These are phyloP conservation scores for Lactarius hengduanensis DNA, from an alignment of 768 basidiomycete genomes.

Conservation along the genomic window DNA sequence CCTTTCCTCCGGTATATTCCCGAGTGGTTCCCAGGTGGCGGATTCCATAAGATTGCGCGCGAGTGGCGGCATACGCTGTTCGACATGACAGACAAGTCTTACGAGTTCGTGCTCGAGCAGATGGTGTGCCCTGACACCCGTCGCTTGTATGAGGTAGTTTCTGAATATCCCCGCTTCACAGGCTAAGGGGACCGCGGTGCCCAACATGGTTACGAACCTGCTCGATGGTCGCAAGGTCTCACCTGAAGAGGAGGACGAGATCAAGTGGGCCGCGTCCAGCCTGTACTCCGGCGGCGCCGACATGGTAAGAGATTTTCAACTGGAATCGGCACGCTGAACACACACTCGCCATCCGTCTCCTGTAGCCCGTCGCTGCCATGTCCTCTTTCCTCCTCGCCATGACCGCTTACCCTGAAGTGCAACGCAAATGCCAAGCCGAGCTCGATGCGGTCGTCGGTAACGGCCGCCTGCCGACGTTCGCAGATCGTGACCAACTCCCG, in stretches of 20 bases:
- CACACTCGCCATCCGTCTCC: not conserved
- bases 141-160: not conserved
- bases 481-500: slow-evolving; percentile 30
- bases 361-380: slow-evolving; percentile 31
- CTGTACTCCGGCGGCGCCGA: slow-evolving; percentile 31
- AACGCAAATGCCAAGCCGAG: slow-evolving; percentile 31
- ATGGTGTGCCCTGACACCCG: slow-evolving; percentile 14
- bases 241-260: slow-evolving; percentile 11
- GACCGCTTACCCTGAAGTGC: slow-evolving; percentile 32
- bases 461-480: slow-evolving; percentile 25
- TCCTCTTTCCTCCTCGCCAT: slow-evolving; percentile 34
- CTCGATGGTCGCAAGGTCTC: slow-evolving; percentile 21
- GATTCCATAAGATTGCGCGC: slow-evolving; percentile 29
- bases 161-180: not conserved
- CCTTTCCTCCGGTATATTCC: slow-evolving; percentile 30
- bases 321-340: not conserved
- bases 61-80: slow-evolving; percentile 27
- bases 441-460: slow-evolving; percentile 31
- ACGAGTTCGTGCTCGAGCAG: slow-evolving; percentile 26
- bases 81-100: slow-evolving; percentile 26
- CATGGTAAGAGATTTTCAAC: slow-evolving; percentile 19
- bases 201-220: slow-evolving; percentile 26
- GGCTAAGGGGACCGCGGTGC: slow-evolving; percentile 27
- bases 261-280: slow-evolving; percentile 32
- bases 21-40: slow-evolving; percentile 32